phyloP scores from a whole-genome alignment of 1,139 yeast species.

The Nakaseomyces glabratus region DNA sequence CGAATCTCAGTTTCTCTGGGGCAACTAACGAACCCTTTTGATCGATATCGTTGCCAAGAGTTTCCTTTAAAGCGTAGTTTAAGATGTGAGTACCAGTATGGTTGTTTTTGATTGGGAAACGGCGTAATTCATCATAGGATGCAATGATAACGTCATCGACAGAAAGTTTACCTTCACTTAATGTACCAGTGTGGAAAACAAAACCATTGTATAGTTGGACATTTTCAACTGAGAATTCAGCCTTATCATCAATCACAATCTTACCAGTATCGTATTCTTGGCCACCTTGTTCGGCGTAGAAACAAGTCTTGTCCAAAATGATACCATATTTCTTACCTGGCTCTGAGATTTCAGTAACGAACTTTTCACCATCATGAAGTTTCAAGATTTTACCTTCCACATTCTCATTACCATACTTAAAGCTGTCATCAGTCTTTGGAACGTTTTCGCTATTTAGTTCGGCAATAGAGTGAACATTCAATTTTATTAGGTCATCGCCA shows the following conservation, averaged over 20 bases:
- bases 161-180: constrained; percentile 65
- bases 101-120: constrained; percentile 95
- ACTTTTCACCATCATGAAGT: constrained; percentile 58
- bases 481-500: constrained; percentile 52
- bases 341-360: constrained; percentile 41
- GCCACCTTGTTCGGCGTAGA: constrained; percentile 99
- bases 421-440: constrained; percentile 74
- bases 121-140: constrained; percentile 82
- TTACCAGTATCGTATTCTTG: constrained; percentile 95
- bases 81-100: constrained; percentile 97
- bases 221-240: constrained; percentile 83
- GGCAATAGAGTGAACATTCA: constrained; percentile 85
- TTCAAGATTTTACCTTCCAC: constrained; percentile 57
- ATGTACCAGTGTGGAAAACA: constrained; percentile 85
- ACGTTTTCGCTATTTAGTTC: constrained; percentile 49
- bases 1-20: constrained; percentile 90
- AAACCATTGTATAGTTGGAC: constrained; percentile 92
- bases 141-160: constrained; percentile 71
- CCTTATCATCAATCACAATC: constrained; percentile 74
- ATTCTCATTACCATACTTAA: constrained; percentile 61
- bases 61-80: constrained; percentile 79
- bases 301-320: constrained; percentile 79
- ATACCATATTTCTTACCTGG: constrained; percentile 60
- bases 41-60: constrained; percentile 79
- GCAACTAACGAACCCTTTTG: constrained; percentile 97